phyloP scores from a whole-genome alignment of 306 rosid species.

The Sicyos baderoa region DNA sequence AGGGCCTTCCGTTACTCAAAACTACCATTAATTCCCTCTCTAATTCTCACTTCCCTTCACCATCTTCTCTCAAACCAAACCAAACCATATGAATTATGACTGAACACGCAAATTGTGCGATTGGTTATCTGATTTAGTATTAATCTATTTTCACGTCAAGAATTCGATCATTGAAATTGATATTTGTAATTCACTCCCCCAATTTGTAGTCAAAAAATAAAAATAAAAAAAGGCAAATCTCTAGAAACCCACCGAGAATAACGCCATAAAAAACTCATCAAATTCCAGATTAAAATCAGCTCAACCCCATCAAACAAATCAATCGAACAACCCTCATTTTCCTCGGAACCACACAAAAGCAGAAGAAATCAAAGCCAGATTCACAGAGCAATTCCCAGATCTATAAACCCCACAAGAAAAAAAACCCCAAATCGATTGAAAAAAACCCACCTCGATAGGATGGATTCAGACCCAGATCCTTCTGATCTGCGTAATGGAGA shows the following conservation, averaged over 20 bases:
- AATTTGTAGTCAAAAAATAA: too few relatives aligned
- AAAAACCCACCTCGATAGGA: conserved; percentile 47
- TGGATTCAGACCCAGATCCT: conserved; percentile 41
- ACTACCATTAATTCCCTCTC: background rate
- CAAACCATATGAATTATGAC: background rate
- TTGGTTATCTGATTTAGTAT: too few relatives aligned
- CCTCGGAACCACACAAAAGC: conserved; percentile 19
- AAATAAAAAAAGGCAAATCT: too few relatives aligned
- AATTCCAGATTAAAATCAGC: conserved; percentile 2
- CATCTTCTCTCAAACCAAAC: background rate
- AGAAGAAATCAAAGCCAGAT: background rate
- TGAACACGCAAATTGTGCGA: too few relatives aligned
- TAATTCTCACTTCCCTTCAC: background rate
- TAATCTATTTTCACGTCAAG: too few relatives aligned
- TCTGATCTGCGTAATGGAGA: conserved; percentile 47
- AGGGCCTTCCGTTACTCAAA: conserved; percentile 11
- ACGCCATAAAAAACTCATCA: background rate
- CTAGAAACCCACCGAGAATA: background rate
- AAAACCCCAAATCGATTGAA: background rate
- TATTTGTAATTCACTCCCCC: too few relatives aligned
- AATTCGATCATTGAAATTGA: too few relatives aligned
- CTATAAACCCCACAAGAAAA: conserved; percentile 31
- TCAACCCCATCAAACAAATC: background rate
- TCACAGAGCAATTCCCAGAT: conserved; percentile 32
- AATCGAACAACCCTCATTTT: conserved; percentile 19